These are phyloP conservation scores for Dillenia suffruticosa DNA, from an alignment of 164 flowering plant genomes.

Conservation along the genomic window DNA sequence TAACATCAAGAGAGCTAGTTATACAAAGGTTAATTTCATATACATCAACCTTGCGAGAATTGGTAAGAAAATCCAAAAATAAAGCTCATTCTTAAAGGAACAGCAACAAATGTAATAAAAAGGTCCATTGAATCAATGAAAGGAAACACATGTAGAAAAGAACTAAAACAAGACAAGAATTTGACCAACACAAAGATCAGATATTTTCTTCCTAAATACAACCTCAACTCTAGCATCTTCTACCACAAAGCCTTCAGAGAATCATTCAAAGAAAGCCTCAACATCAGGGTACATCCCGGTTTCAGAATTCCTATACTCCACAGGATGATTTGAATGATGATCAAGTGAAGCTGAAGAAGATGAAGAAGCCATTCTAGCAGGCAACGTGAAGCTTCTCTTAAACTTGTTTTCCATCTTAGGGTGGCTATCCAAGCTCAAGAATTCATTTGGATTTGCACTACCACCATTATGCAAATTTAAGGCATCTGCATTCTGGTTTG, in stretches of 20 bases:
- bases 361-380: conserved; percentile 69
- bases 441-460: conserved; percentile 52
- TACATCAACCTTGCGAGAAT: too few species aligned
- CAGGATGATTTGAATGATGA: conserved; percentile 40
- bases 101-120: conserved; percentile 6
- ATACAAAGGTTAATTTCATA: neutral
- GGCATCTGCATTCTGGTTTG: conserved; percentile 22
- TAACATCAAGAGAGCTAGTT: too few species aligned
- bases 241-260: conserved; percentile 6
- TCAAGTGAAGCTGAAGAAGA: conserved; percentile 68
- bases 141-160: conserved; percentile 6
- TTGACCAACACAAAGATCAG: conserved; percentile 13
- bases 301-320: conserved; percentile 51
- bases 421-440: conserved; percentile 76
- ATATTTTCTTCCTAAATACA: conserved; percentile 27
- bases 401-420: conserved; percentile 65
- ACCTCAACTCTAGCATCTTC: conserved; percentile 8
- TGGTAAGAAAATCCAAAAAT: neutral
- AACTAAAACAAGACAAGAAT: conserved; percentile 10
- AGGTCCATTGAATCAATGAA: conserved; percentile 1
- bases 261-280: conserved; percentile 71
- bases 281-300: conserved; percentile 74
- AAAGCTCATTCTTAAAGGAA: conserved; percentile 2
- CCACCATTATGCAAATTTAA: conserved; percentile 10
- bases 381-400: conserved; percentile 85